Percentiles rank a stretch among this genome's conserved stretches.
Evolutionary conservation across 164 flowering plant genomes (phyloP).

Genomic region (Santalum album): DNA sequence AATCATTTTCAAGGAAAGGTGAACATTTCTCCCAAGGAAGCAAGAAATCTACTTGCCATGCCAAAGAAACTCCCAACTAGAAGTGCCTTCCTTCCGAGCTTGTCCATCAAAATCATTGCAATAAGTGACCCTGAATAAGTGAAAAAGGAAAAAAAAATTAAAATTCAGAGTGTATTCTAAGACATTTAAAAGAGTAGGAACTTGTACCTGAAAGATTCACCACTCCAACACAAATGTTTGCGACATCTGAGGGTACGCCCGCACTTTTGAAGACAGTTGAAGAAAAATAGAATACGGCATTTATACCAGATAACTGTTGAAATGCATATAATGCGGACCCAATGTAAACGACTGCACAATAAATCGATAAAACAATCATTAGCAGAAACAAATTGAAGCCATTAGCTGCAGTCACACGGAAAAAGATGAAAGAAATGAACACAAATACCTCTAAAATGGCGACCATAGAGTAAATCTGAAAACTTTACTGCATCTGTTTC

Average conservation of each 20-base stretch:
- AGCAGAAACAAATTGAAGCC: background rate
- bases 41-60: constrained; percentile 22
- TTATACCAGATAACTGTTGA: constrained; percentile 83
- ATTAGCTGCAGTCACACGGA: background rate
- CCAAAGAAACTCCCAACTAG: constrained; percentile 37
- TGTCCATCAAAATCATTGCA: constrained; percentile 39
- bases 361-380: constrained; percentile 7
- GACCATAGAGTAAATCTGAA: constrained; percentile 29
- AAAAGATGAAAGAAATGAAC: background rate
- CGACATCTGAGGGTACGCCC: constrained; percentile 56
- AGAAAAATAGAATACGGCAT: constrained; percentile 78
- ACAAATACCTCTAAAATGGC: constrained; percentile 24
- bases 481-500: constrained; percentile 22
- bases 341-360: constrained; percentile 38
- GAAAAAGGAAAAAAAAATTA: background rate
- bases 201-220: constrained; percentile 47
- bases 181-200: background rate
- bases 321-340: constrained; percentile 61
- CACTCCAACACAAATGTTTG: constrained; percentile 49
- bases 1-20: too few relatives aligned
- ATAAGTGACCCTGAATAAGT: constrained; percentile 25
- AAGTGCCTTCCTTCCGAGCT: constrained; percentile 35
- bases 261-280: constrained; percentile 58
- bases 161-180: too few relatives aligned
- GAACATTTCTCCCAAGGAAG: background rate